phyloP scores from a whole-genome alignment of 495 filamentous ascomycete species.

The Parmelia sp. region DNA sequence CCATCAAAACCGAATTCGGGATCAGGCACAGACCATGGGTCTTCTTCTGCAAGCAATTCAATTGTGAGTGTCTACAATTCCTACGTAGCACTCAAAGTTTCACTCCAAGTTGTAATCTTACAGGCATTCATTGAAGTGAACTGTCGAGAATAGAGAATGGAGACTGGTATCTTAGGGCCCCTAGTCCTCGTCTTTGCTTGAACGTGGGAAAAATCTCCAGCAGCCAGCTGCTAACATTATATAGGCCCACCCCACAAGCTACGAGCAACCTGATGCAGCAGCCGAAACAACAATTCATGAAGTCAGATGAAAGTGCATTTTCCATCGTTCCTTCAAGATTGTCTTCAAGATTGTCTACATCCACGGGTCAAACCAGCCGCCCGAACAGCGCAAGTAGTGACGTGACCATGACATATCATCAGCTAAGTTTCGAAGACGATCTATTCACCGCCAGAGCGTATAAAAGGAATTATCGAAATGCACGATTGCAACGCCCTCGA shows the following conservation, averaged over 20 bases:
- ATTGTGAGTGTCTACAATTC: neutral
- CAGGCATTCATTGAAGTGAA: no score
- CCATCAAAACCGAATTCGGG: conserved; percentile 35
- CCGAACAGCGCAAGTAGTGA: neutral
- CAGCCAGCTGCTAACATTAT: neutral
- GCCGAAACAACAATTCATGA: neutral
- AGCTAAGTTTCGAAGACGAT: conserved; percentile 7
- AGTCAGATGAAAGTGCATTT: conserved; percentile 16
- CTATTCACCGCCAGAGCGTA: conserved; percentile 9
- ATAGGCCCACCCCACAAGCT: neutral
- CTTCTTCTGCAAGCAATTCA: conserved; percentile 40
- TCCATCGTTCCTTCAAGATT: conserved; percentile 7
- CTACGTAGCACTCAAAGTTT: no score
- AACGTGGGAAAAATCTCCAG: no score
- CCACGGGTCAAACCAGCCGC: neutral
- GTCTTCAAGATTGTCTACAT: conserved; percentile 2
- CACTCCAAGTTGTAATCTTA: no score
- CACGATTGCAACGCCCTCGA: neutral
- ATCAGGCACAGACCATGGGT: conserved; percentile 39
- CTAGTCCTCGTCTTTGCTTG: no score
- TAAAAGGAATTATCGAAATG: conserved; percentile 7
- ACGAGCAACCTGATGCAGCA: neutral
- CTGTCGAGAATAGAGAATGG: no score
- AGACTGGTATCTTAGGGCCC: no score
- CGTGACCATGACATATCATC: neutral